Base-by-base conservation (phyloP, 2,329 filamentous ascomycete genomes). In the Colletotrichum higginsianum region DNA sequence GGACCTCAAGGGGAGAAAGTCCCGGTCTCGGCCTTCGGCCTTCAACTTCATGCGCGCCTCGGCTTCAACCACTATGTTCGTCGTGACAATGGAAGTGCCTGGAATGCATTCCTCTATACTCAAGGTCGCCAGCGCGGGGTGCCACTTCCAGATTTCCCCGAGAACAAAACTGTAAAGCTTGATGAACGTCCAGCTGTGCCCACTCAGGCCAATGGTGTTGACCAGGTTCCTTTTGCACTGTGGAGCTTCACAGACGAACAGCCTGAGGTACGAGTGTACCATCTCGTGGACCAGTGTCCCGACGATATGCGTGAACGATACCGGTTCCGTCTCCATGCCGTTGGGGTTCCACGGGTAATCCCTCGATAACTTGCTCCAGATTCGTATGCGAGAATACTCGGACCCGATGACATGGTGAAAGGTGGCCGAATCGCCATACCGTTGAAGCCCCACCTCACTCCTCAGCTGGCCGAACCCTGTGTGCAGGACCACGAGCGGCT, bases 241-340 rank as follows among this genome's bases (percentile, higher is more conserved):
- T n/a, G 16, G 30, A 16, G 47, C 26, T 3, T 1, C 1, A 38
- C 66, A 74, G 21, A 60, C 9, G 15, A 71, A 73, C 2, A 62
- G 4, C 0, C 3, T 7, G 15, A 73, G 21, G 18, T 71, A 73
- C 3, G 60, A 66, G 57, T 72, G 73, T 15, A 61, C 63, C 60
- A 71, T 71, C 49, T 74, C 73, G 35, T 73, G 71, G 30, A 73
- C n/a, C 7, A 73, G 57, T 4, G 66, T 71, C 35, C 44, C 21
- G 13, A 69, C 52, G 11, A 55, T 63, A 12, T 13, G 1, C 4
- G 11, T 6, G 50, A 71, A 67, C 7, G 38, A 6, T 7, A 49
- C 9, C 15, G 4, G 44, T n/a, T 4, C 18, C 2, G 5, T 21
- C 21, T 5, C 12, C n/a, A 12, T 23, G 42, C 11, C 2, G 2